These are phyloP conservation scores for Astragalus membranaceus DNA, from an alignment of 306 rosid species.

Conservation along the genomic window DNA sequence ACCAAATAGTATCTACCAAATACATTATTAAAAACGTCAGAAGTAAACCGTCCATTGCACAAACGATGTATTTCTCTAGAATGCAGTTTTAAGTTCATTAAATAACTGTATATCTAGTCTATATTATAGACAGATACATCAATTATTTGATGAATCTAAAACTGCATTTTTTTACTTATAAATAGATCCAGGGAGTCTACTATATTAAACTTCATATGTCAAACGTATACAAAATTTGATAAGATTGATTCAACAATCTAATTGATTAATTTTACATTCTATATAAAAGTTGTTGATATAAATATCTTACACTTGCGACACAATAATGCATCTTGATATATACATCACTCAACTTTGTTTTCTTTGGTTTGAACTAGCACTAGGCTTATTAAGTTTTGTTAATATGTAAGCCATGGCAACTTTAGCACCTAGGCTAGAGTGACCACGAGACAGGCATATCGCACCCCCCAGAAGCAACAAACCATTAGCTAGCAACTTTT, in stretches of 20 bases:
- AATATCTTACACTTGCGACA: not conserved
- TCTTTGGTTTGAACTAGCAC: slow-evolving; percentile 31
- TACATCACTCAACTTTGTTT: not conserved
- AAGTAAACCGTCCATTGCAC: no score
- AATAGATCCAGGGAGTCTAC: no score
- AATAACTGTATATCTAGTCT: no score
- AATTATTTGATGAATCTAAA: no score
- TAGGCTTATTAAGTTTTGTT: slow-evolving; percentile 53
- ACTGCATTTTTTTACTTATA: no score
- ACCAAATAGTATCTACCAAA: no score
- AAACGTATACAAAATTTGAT: not conserved
- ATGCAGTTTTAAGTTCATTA: no score
- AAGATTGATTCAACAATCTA: not conserved
- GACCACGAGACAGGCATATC: slow-evolving; percentile 66
- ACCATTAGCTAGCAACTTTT: slow-evolving; percentile 59
- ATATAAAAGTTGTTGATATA: not conserved
- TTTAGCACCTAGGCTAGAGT: slow-evolving; percentile 84
- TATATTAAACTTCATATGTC: no score
- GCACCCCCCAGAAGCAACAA: slow-evolving; percentile 73
- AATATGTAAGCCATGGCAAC: slow-evolving; percentile 70
- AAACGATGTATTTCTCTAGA: no score
- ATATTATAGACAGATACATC: no score
- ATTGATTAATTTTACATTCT: not conserved
- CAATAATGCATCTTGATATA: not conserved
- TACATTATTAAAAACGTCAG: no score